Conservation (phyloP, 345 rosid species). For the Lepidium africanum region DNA sequence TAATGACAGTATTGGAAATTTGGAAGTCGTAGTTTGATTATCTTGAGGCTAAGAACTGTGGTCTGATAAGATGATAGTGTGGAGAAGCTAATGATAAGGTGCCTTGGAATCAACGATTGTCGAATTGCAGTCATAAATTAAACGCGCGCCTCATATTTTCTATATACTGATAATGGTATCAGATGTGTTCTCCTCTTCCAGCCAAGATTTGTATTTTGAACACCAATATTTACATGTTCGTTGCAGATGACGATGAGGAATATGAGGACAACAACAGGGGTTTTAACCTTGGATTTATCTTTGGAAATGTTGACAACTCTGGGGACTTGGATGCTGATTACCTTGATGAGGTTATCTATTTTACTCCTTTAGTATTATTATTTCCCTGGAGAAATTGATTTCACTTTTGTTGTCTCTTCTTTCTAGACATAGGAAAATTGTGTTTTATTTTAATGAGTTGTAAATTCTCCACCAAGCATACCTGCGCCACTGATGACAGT, state of each 20-base stretch:
- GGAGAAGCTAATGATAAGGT: background rate
- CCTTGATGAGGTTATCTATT: slow-evolving; percentile 73
- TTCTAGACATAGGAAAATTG: background rate
- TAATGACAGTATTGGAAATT: background rate
- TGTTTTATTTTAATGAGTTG: background rate
- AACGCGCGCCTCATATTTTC: background rate
- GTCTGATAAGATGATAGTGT: background rate
- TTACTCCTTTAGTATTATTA: background rate
- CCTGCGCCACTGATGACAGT: slow-evolving; percentile 9
- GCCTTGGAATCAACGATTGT: background rate
- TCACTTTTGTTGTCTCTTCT: slow-evolving; percentile 2
- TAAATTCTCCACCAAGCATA: background rate
- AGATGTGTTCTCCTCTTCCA: background rate
- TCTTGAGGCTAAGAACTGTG: background rate
- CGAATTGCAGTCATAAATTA: background rate
- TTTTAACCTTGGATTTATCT: slow-evolving; percentile 83
- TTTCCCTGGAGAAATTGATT: background rate
- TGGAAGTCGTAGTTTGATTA: background rate
- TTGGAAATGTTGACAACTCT: slow-evolving; percentile 89
- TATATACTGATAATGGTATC: background rate
- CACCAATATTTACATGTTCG: slow-evolving; percentile 1
- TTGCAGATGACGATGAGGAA: slow-evolving; percentile 68
- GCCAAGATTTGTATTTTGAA: background rate
- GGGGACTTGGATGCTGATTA: slow-evolving; percentile 98
- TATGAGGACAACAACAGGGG: slow-evolving; percentile 74